phyloP scores from a whole-genome alignment of 352 stramenopile genomes.

The Phytophthora pinifolia region DNA sequence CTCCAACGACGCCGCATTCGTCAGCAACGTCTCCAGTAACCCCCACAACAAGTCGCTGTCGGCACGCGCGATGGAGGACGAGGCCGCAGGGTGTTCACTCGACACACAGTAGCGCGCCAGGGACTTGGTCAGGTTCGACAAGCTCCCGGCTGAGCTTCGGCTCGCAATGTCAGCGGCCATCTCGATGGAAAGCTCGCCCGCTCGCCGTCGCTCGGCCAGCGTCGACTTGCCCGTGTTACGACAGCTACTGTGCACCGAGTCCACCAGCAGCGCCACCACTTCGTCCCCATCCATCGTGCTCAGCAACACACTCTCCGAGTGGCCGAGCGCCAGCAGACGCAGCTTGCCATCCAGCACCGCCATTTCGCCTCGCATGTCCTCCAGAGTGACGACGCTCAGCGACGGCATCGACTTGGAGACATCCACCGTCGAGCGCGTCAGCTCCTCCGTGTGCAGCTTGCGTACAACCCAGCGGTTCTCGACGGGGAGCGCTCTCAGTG shows the following conservation, averaged over 20 bases:
- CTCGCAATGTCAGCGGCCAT: constrained; percentile 50
- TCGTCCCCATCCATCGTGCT: constrained; percentile 59
- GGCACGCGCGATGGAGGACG: constrained; percentile 25
- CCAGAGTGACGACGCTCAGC: constrained; percentile 60
- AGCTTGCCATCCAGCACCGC: constrained; percentile 67
- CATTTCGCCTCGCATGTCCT: constrained; percentile 62
- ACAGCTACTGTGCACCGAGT: constrained; percentile 35
- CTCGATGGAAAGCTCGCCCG: constrained; percentile 49
- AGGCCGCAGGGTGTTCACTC: constrained; percentile 30
- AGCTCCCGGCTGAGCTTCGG: constrained; percentile 11
- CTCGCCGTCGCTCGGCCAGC: constrained; percentile 43
- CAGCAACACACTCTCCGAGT: constrained; percentile 55
- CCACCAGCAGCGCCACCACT: constrained; percentile 57
- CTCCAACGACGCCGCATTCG: constrained; percentile 34
- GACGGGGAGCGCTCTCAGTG: constrained; percentile 40
- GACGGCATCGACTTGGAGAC: constrained; percentile 14
- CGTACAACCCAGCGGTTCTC: constrained; percentile 69
- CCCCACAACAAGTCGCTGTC: constrained; percentile 57
- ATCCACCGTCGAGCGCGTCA: constrained; percentile 16
- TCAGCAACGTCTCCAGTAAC: constrained; percentile 51
- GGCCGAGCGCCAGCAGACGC: constrained; percentile 49
- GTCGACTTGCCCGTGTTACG: constrained; percentile 27
- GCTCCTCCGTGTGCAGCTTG: constrained; percentile 69
- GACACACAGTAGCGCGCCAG: constrained; percentile 66
- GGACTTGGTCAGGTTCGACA: constrained; percentile 59